These are phyloP conservation scores for Calonectria fujianensis DNA, from an alignment of 2,329 filamentous ascomycete genomes.

Conservation along the genomic window DNA sequence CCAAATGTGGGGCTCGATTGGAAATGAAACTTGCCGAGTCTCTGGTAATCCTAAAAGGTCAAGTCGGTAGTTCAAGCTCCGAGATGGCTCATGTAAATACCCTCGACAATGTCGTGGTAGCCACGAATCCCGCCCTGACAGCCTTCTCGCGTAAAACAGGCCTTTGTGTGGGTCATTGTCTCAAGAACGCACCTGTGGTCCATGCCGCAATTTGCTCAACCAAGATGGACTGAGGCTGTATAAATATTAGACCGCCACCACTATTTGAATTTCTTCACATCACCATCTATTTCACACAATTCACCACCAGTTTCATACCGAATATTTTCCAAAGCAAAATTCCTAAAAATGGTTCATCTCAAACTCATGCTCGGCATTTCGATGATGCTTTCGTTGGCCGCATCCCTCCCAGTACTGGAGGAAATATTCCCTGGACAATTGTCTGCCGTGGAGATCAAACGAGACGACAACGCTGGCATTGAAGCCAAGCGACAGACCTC, in stretches of 20 bases:
- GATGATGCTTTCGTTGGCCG: background rate
- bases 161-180: too few relatives aligned
- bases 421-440: background rate
- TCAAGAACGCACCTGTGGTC: too few relatives aligned
- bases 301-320: background rate
- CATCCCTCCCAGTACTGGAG: background rate
- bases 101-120: background rate
- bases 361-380: background rate
- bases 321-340: background rate
- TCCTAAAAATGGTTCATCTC: background rate
- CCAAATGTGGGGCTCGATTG: background rate
- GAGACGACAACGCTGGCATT: background rate
- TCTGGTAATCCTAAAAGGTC: too few relatives aligned
- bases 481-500: too few relatives aligned
- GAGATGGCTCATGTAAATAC: background rate
- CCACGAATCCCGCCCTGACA: background rate
- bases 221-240: background rate
- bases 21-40: too few relatives aligned
- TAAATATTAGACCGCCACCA: background rate
- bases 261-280: background rate
- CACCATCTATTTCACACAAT: background rate
- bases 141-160: too few relatives aligned
- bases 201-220: background rate
- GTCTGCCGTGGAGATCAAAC: background rate
- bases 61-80: too few relatives aligned